phyloP scores from a whole-genome alignment of 148 eudicot genomes.

The Heliamphora exappendiculata region DNA sequence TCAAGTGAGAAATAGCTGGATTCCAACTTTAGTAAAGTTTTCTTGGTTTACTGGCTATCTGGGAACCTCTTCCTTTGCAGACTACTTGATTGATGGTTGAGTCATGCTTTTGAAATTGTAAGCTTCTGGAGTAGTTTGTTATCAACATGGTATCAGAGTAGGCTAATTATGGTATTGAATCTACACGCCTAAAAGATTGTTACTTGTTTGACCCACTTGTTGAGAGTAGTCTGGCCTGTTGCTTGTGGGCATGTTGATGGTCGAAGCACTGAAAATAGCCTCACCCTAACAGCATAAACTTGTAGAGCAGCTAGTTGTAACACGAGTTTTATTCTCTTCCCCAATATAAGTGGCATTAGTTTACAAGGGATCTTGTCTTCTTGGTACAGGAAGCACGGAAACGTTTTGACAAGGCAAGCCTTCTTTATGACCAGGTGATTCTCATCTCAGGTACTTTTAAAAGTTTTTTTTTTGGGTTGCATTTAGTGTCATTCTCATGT shows the following conservation, averaged over 20 bases:
- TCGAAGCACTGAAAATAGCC: not conserved
- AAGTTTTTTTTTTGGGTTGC: conserved; percentile 5
- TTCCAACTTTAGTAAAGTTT: not conserved
- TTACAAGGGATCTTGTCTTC: conserved; percentile 14
- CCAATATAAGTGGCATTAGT: conserved; percentile 7
- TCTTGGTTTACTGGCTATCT: not conserved
- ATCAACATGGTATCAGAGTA: not conserved
- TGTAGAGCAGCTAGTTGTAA: not conserved
- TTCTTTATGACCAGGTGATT: conserved; percentile 84
- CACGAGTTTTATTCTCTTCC: not conserved
- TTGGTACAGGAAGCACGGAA: conserved; percentile 87
- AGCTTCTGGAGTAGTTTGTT: not conserved
- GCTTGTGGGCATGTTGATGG: not conserved
- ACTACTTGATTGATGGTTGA: no score
- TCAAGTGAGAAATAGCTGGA: not conserved
- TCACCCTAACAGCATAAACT: not conserved
- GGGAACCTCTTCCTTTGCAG: no score
- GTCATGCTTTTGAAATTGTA: not conserved
- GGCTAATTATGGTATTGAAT: not conserved
- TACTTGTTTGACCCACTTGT: not conserved
- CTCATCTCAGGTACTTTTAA: conserved; percentile 6
- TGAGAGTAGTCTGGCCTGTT: not conserved
- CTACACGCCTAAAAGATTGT: not conserved
- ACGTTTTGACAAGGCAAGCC: conserved; percentile 95
- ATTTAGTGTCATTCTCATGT: conserved; percentile 1